Conservation (phyloP, 768 basidiomycete genomes). For the Mycena kentingensis region DNA sequence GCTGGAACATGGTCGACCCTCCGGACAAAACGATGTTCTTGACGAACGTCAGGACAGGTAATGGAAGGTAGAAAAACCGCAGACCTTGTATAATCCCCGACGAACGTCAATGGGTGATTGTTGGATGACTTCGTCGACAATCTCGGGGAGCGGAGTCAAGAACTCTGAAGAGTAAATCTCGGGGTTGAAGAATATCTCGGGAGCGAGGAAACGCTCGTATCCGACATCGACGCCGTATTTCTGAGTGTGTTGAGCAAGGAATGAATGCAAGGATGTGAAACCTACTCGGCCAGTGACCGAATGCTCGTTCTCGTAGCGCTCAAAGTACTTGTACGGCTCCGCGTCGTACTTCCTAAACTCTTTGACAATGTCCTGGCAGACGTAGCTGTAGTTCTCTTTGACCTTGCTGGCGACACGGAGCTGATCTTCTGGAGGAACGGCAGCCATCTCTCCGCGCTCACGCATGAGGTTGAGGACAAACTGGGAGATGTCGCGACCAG, state of each 20-base stretch:
- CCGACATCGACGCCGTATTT: slow-evolving; percentile 95
- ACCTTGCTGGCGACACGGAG: slow-evolving; percentile 88
- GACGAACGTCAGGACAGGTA: neutral
- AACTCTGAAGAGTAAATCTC: slow-evolving; percentile 98
- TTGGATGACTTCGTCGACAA: slow-evolving; percentile 95
- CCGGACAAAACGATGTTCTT: slow-evolving; percentile 97
- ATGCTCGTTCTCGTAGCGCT: slow-evolving; percentile 91
- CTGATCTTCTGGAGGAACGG: slow-evolving; percentile 96
- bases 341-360: slow-evolving; percentile 98
- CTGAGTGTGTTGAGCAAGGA: slow-evolving; percentile 40
- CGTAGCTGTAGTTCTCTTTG: slow-evolving; percentile 98
- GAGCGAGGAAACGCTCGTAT: slow-evolving; percentile 98
- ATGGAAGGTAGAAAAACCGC: slow-evolving; percentile 3
- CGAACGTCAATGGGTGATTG: slow-evolving; percentile 96
- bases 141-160: slow-evolving; percentile 91
- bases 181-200: slow-evolving; percentile 99
- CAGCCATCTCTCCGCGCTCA: slow-evolving; percentile 88
- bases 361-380: slow-evolving; percentile 98
- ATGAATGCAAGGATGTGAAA: slow-evolving; percentile 2
- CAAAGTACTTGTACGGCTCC: slow-evolving; percentile 94
- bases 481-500: slow-evolving; percentile 94
- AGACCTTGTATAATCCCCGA: slow-evolving; percentile 91
- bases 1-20: slow-evolving; percentile 98
- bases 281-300: slow-evolving; percentile 88
- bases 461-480: slow-evolving; percentile 96